phyloP scores from a whole-genome alignment of 768 basidiomycete genomes.

The Macrolepiota albuminosa region DNA sequence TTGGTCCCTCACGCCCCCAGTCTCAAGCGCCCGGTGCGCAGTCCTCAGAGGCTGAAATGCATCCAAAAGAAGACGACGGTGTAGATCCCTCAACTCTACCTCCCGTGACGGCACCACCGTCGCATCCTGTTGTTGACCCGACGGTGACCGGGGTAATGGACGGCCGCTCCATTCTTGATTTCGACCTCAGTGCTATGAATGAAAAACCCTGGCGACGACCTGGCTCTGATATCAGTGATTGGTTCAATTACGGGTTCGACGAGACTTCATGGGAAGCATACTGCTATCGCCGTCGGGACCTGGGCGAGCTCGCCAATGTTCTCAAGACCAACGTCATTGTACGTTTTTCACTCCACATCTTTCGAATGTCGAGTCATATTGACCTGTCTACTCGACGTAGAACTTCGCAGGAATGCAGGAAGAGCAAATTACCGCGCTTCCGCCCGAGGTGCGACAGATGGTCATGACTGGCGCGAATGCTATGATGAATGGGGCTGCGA shows the following conservation, averaged over 20 bases:
- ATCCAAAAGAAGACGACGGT: constrained; percentile 37
- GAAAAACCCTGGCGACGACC: constrained; percentile 91
- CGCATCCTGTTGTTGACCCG: constrained; percentile 77
- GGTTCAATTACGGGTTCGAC: constrained; percentile 99
- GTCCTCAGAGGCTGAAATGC: constrained; percentile 6
- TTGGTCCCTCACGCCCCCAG: constrained; percentile 1
- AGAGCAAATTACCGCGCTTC: constrained; percentile 72
- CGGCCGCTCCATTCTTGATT: constrained; percentile 78
- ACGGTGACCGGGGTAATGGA: constrained; percentile 60
- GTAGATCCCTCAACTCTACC: constrained; percentile 65
- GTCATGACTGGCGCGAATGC: constrained; percentile 79
- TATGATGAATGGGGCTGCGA: constrained; percentile 67
- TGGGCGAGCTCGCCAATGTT: constrained; percentile 74
- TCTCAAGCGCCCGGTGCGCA: constrained; percentile 15
- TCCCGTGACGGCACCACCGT: constrained; percentile 64
- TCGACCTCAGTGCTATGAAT: constrained; percentile 67
- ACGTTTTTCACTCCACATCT: constrained; percentile 23
- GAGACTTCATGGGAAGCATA: constrained; percentile 95
- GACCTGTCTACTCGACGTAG: constrained; percentile 27
- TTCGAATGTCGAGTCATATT: constrained; percentile 9
- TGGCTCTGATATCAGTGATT: constrained; percentile 91
- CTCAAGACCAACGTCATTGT: constrained; percentile 83
- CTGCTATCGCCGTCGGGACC: constrained; percentile 75
- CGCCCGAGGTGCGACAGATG: constrained; percentile 80
- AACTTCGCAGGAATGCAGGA: constrained; percentile 81